phyloP scores from a whole-genome alignment of 139 green algal species.

The Yamagishiella unicocca region DNA sequence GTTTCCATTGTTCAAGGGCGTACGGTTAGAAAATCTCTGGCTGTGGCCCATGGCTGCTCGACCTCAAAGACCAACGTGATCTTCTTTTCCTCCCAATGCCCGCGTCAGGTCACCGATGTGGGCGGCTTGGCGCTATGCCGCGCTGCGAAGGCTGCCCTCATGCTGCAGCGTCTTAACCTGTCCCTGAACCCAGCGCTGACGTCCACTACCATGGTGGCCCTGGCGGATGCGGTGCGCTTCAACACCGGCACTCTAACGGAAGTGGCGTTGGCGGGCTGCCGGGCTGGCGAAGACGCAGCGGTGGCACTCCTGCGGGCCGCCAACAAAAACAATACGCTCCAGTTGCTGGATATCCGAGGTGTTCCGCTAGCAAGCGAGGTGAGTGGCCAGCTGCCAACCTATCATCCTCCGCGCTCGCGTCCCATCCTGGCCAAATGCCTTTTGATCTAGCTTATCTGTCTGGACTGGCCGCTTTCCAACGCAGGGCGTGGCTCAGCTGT shows the following conservation, averaged over 20 bases:
- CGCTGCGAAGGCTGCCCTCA: constrained; percentile 57
- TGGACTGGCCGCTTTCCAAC: neutral
- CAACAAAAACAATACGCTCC: constrained; percentile 58
- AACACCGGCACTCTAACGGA: constrained; percentile 66
- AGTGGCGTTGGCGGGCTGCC: constrained; percentile 57
- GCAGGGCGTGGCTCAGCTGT: constrained; percentile 61
- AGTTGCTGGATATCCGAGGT: constrained; percentile 68
- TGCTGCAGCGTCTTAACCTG: constrained; percentile 68
- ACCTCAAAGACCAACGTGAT: too few relatives aligned
- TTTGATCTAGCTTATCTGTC: neutral
- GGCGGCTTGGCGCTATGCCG: constrained; percentile 57
- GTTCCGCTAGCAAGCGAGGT: constrained; percentile 54
- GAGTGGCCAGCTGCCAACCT: neutral
- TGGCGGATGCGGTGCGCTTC: constrained; percentile 62
- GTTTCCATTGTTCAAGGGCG: too few relatives aligned
- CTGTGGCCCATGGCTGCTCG: neutral
- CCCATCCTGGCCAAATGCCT: too few relatives aligned
- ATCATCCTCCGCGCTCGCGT: neutral
- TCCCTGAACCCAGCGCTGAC: constrained; percentile 56
- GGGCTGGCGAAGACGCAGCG: constrained; percentile 46
- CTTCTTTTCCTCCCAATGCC: neutral
- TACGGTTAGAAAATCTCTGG: too few relatives aligned
- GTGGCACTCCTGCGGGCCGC: constrained; percentile 58
- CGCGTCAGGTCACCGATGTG: constrained; percentile 60
- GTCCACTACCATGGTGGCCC: constrained; percentile 41